These are phyloP conservation scores for Gossypium sturtianum DNA, from an alignment of 345 rosid species.

Conservation along the genomic window DNA sequence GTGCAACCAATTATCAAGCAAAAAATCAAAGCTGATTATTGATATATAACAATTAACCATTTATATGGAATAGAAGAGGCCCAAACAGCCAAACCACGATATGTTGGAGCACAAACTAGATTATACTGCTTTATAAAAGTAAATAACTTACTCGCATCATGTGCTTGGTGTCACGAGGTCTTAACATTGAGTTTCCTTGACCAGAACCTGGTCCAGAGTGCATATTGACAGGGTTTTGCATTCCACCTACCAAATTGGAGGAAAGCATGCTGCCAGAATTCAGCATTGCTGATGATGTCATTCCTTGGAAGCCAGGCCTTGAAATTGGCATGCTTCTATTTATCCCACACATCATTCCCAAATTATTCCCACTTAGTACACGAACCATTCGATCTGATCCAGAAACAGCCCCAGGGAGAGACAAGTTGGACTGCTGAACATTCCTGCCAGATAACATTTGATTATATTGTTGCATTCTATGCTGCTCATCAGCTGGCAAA, in stretches of 20 bases:
- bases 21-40: background rate
- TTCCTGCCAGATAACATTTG: conserved; percentile 66
- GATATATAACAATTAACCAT: conserved; percentile 8
- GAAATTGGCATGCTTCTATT: conserved; percentile 67
- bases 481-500: conserved; percentile 80
- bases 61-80: background rate
- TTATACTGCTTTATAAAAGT: background rate
- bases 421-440: conserved; percentile 62
- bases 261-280: conserved; percentile 64
- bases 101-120: background rate
- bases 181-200: conserved; percentile 68
- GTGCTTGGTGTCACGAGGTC: conserved; percentile 74
- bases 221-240: conserved; percentile 56
- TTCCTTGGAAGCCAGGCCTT: conserved; percentile 77
- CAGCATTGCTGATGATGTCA: conserved; percentile 60
- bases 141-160: conserved; percentile 58
- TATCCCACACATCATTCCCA: conserved; percentile 58
- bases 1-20: background rate
- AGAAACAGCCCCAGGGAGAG: conserved; percentile 59
- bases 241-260: conserved; percentile 53
- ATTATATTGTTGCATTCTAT: conserved; percentile 61
- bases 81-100: background rate
- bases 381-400: conserved; percentile 65
- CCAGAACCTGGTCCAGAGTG: conserved; percentile 63
- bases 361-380: conserved; percentile 61